Evolutionary conservation across 2,329 filamentous ascomycete species (phyloP), one percentile per base, ranked within the genome.

Genomic region (Diaporthe destruens): DNA sequence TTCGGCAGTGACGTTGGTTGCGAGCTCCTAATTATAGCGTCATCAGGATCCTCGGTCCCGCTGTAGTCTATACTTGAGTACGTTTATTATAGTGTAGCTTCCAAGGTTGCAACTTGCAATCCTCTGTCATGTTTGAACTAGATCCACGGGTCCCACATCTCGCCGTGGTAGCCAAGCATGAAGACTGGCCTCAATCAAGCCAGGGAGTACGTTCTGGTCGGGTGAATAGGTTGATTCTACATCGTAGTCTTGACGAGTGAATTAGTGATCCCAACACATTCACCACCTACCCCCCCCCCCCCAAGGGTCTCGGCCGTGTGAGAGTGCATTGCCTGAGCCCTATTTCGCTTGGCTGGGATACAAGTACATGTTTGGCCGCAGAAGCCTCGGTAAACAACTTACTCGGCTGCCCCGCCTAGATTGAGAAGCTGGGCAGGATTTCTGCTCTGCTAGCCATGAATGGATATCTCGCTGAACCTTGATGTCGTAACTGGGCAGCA

Each of bases 1-100:
- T 53, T 39, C 61, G 44, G 61, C 61, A 53, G 61, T 66, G 44
- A 53, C 61, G 61, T 66, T 53, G 61, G 61, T 8, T 39, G 47
- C 7, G 32, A 36, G 44, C 61, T 53, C 47, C 61, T 66, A 65
- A 65, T 51, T 53, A 53, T 66, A 66, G 61, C 44, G 44, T 51
- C 61, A 39, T 51, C 29, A 51, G 59, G 59, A 47, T 47, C 18
- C 25, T 49, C n/a, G 42, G 44, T 51, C 29, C 59, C 42, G 59
- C 44, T 51, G 23, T 44, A 7, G 8, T 12, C 18, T 47, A 36
- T 1, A 9, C 34, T 18, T 18, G 16, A 5, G 14, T 42, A 18
- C 6, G n/a, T 16, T 42, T 42, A 16, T 20, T 47, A 20, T 6
- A 20, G 20, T 47, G 8, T 6, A 20, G 20, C 18, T 20, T 20